A percentile compares a stretch with the other conserved stretches of the same genome.
phyloP scores from a whole-genome alignment of 208 protist species.

The Trypanosoma congolense region DNA sequence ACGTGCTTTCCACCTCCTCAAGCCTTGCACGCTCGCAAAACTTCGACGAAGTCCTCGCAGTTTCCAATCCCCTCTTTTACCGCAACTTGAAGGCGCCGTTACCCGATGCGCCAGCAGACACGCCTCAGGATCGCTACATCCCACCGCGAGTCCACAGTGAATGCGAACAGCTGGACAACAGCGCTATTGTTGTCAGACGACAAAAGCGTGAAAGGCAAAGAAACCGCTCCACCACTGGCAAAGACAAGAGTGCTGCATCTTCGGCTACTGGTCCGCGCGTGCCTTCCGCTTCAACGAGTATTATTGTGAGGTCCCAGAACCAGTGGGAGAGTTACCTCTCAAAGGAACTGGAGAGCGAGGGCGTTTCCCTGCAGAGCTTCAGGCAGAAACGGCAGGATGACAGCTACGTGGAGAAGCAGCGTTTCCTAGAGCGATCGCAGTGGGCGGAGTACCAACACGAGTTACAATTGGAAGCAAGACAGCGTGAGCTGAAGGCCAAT shows the following conservation, averaged over 20 bases:
- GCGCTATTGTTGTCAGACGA: background rate
- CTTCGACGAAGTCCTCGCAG: constrained; percentile 22
- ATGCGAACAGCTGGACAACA: constrained; percentile 6
- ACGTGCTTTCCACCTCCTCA: constrained; percentile 1
- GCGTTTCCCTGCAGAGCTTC: constrained; percentile 70
- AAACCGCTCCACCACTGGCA: background rate
- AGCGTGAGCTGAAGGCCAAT: constrained; percentile 40
- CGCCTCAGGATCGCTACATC: background rate
- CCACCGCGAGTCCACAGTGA: constrained; percentile 7
- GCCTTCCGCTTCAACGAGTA: constrained; percentile 24
- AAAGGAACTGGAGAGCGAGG: constrained; percentile 41
- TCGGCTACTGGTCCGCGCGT: background rate
- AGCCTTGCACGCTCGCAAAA: constrained; percentile 3
- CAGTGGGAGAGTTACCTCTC: constrained; percentile 60
- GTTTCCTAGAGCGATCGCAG: constrained; percentile 50
- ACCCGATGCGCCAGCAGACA: background rate
- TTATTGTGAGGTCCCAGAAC: constrained; percentile 61
- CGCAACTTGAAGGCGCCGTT: constrained; percentile 20
- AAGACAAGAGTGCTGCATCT: background rate
- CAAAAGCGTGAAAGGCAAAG: constrained; percentile 23
- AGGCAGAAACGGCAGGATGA: constrained; percentile 37
- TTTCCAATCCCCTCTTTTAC: constrained; percentile 24
- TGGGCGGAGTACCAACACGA: constrained; percentile 74
- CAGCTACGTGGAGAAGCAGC: constrained; percentile 63
- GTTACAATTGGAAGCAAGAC: constrained; percentile 39